phyloP scores from a whole-genome alignment of 441 rosid genomes.

The Gossypium schwendimanii region DNA sequence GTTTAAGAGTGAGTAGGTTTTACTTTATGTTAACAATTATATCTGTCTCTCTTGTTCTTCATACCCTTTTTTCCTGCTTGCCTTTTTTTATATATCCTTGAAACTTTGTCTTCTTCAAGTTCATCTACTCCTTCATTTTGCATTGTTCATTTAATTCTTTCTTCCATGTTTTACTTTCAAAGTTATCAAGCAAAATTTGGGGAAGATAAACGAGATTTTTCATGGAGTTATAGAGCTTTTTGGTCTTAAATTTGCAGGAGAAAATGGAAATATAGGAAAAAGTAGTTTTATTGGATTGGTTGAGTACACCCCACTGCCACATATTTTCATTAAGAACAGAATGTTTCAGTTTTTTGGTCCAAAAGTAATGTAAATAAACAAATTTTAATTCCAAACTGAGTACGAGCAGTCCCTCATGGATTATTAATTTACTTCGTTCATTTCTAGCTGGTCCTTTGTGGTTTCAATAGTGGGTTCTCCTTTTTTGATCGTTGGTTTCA shows the following conservation, averaged over 20 bases:
- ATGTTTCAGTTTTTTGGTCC: neutral
- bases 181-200: neutral
- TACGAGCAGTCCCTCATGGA: slow-evolving; percentile 2
- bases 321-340: neutral
- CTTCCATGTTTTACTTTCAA: neutral
- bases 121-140: neutral
- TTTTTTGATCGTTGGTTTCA: slow-evolving; percentile 6
- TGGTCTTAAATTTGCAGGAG: neutral
- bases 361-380: neutral
- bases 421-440: slow-evolving; percentile 8
- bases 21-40: neutral
- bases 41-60: too few relatives aligned
- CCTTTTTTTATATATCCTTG: neutral
- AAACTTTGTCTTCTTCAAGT: neutral
- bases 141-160: neutral
- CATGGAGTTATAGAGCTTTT: neutral
- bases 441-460: slow-evolving; percentile 19
- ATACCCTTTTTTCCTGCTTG: too few relatives aligned
- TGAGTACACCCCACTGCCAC: neutral
- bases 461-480: neutral
- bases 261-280: neutral
- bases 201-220: neutral
- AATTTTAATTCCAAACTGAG: slow-evolving; percentile 10
- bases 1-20: slow-evolving; percentile 3
- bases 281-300: neutral